A percentile compares a stretch with the other conserved stretches of the same genome.
phyloP scores from a whole-genome alignment of 179 eudicot species.

The Drosera spatulata region DNA sequence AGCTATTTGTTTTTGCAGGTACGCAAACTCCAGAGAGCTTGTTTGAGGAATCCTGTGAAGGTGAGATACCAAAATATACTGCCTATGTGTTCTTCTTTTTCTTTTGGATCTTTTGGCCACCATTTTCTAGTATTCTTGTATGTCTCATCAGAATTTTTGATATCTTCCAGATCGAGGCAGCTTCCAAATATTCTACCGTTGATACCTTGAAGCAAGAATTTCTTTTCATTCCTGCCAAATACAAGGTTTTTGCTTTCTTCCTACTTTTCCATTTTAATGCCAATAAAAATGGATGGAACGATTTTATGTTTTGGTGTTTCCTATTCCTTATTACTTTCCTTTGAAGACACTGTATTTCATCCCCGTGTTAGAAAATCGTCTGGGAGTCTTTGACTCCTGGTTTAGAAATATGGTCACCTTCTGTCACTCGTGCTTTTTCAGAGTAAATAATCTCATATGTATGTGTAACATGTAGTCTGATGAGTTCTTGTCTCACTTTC shows the following conservation, averaged over 20 bases:
- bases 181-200: conserved; percentile 80
- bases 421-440: no score
- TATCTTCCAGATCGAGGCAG: conserved; percentile 51
- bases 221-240: conserved; percentile 14
- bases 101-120: neutral
- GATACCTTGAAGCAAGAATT: conserved; percentile 74
- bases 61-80: conserved; percentile 14
- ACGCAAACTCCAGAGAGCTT: conserved; percentile 79
- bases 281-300: conserved; percentile 52
- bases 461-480: no score
- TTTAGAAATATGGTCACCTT: no score
- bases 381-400: no score
- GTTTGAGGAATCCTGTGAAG: conserved; percentile 81
- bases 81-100: neutral
- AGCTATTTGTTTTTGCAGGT: conserved; percentile 36
- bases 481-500: no score
- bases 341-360: no score
- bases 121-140: neutral
- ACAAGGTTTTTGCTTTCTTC: neutral
- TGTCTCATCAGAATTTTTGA: no score
- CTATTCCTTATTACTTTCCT: no score
- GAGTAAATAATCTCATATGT: no score
- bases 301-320: no score
- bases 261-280: no score
- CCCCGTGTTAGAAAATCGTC: no score